Conservation (phyloP, 139 green algal genomes). For the Picochlorum sp. region DNA sequence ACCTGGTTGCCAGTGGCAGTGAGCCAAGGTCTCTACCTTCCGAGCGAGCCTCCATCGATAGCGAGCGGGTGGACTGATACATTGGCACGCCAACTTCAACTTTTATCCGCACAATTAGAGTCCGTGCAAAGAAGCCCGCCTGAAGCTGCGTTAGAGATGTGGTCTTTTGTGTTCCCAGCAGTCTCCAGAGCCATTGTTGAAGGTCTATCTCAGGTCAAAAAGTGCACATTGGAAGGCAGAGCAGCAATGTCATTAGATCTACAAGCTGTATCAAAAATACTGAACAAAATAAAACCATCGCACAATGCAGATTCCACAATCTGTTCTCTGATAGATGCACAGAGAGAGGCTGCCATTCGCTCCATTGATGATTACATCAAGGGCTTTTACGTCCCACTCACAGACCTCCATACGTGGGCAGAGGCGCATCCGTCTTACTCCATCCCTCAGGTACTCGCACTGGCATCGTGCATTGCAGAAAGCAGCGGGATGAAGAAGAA, state of each 20-base stretch:
- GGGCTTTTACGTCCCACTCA: conserved; percentile 43
- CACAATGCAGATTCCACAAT: too few relatives aligned
- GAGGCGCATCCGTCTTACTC: conserved; percentile 52
- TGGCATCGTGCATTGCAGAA: conserved; percentile 49
- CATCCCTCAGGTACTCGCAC: conserved; percentile 1
- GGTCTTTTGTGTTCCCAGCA: conserved; percentile 30
- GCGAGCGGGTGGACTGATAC: too few relatives aligned
- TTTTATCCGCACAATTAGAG: conserved; percentile 25
- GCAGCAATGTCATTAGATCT: conserved; percentile 57
- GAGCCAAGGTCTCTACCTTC: too few relatives aligned
- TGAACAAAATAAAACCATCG: conserved; percentile 16
- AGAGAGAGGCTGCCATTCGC: conserved; percentile 18
- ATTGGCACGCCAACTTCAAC: neutral
- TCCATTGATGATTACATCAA: conserved; percentile 61
- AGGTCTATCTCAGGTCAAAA: conserved; percentile 38
- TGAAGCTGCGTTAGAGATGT: conserved; percentile 31
- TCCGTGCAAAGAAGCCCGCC: neutral
- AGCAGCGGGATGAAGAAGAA: conserved; percentile 40
- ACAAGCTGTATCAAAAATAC: conserved; percentile 4
- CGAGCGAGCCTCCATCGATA: too few relatives aligned
- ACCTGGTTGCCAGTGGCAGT: too few relatives aligned
- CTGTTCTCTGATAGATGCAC: too few relatives aligned
- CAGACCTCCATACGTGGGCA: conserved; percentile 49
- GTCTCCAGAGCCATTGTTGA: conserved; percentile 27
- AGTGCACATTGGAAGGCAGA: conserved; percentile 55